phyloP scores from a whole-genome alignment of 192 early-diverging fungal genomes.

The Physocladia obscura region DNA sequence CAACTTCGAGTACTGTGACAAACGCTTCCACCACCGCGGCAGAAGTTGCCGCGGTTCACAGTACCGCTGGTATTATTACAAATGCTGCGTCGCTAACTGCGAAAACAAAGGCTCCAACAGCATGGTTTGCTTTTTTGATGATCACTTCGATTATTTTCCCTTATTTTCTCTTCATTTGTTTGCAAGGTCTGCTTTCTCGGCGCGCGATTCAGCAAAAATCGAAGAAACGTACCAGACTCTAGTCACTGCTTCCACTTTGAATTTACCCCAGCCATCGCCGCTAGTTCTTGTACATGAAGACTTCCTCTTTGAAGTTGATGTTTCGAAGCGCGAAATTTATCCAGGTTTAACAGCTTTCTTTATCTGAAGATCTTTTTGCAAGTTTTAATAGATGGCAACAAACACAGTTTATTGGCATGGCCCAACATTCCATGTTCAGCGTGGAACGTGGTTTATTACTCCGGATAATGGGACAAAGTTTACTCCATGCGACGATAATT shows the following conservation, averaged over 20 bases:
- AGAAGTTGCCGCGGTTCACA: constrained; percentile 1
- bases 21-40: too few species aligned
- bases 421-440: constrained; percentile 73
- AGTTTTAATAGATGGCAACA: neutral
- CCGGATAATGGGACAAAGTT: constrained; percentile 59
- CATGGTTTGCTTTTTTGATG: constrained; percentile 19
- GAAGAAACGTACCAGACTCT: constrained; percentile 36
- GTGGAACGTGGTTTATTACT: constrained; percentile 82
- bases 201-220: constrained; percentile 38
- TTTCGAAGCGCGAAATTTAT: constrained; percentile 64
- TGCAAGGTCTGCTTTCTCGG: constrained; percentile 43
- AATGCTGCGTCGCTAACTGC: neutral
- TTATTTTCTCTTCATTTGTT: neutral
- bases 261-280: neutral
- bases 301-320: constrained; percentile 76
- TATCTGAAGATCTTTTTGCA: neutral
- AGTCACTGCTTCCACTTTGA: neutral
- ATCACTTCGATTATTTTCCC: neutral
- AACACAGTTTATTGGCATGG: constrained; percentile 77
- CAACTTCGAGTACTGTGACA: neutral
- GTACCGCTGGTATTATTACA: neutral
- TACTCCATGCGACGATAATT: constrained; percentile 79
- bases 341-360: constrained; percentile 39
- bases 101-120: constrained; percentile 27
- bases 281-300: constrained; percentile 75